Evolutionary conservation across 371 early-diverging fungal species (phyloP).

Genomic region (Umbelopsis sp.): DNA sequence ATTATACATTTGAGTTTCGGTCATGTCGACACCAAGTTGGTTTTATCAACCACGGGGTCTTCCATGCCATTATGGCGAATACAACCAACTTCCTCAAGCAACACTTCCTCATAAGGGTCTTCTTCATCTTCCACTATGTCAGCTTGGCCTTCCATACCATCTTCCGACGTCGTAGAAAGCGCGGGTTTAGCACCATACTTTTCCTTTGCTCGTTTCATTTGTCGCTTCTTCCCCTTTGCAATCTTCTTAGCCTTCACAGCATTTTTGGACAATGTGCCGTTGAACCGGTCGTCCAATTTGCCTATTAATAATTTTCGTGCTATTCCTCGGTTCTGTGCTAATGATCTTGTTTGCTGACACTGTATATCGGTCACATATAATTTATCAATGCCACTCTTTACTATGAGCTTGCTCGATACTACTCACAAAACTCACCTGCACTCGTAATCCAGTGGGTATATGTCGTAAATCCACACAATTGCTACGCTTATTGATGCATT

Average conservation of each 20-base stretch:
- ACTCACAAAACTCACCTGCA: conserved; percentile 51
- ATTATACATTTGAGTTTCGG: not conserved
- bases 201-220: conserved; percentile 53
- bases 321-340: conserved; percentile 76
- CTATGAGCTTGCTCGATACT: no score
- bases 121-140: not conserved
- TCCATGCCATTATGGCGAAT: not conserved
- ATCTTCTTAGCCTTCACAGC: conserved; percentile 68
- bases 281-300: conserved; percentile 71
- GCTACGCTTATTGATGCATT: conserved; percentile 90
- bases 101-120: conserved; percentile 6
- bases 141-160: not conserved
- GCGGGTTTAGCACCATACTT: conserved; percentile 35
- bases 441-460: conserved; percentile 79
- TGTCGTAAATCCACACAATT: conserved; percentile 86
- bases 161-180: not conserved
- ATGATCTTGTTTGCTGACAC: conserved; percentile 82
- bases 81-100: conserved; percentile 15
- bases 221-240: conserved; percentile 59
- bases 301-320: conserved; percentile 71
- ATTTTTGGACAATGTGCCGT: conserved; percentile 70
- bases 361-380: conserved; percentile 25
- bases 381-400: not conserved
- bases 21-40: not conserved
- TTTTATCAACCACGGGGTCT: not conserved